Base-by-base conservation (phyloP, 2,329 filamentous ascomycete genomes). In the Cryoendolithus antarcticus region DNA sequence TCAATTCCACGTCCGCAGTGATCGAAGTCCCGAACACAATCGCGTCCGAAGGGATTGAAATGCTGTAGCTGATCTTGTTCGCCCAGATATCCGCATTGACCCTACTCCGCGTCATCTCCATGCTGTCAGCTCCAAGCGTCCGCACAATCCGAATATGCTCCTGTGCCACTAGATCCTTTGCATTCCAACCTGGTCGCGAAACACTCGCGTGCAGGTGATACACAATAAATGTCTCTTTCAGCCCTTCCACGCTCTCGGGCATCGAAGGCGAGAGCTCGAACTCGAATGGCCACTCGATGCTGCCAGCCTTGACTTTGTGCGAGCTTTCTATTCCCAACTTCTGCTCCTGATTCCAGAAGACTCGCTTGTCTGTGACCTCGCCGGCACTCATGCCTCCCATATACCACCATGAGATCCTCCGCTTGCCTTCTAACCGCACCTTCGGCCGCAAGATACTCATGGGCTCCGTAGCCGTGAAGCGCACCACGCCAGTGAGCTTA, bases 51-150 rank as follows among this genome's bases (percentile, higher is more conserved):
- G 91, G 89, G 8, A 93, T 84, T 42, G 85, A 77, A 46, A 98
- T 86, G 24, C 86, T 89, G 64, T 98, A 98, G 59, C 93, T 85
- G 51, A 96, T 75, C 68, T 98, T 98, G 66, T 94, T 91, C 4
- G 86, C 83, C 91, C 91, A 98, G 47, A 93, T 82, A 56, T 95
- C 95, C 62, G 95, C 88, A 47, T 96, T 88, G 46, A 59, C 54
- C 30, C 58, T 46, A 33, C 52, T 59, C 36, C 65, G 59, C 44
- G 66, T 61, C 41, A 62, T 63, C 44, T 69, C 66, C 85, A 95
- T 91, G 35, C 86, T 81, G 61, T 96, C 65, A 46, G 59, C 62
- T 4, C 65, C 65, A 38, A 70, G 54, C 9, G 67, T 69, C 33
- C 66, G 55, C 35, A 70, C 65, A 13, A 70, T 60, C 36, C 67